Evolutionary conservation across 495 filamentous ascomycete species (phyloP).

Genomic region (Annulohypoxylon stygium): DNA sequence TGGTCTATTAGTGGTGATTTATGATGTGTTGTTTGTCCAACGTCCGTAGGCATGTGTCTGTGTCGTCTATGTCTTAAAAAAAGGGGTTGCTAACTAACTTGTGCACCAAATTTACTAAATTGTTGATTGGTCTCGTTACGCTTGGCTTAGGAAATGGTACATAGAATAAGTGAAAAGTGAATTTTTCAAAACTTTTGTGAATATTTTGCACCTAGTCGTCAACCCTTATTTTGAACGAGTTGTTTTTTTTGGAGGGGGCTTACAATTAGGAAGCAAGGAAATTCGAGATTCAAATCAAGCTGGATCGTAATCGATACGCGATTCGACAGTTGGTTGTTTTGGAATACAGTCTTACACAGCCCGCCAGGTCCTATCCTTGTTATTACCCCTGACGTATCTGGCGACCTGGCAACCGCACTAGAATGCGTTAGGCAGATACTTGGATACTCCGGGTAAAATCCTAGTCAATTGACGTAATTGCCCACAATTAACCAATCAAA

Average conservation of each 20-base stretch:
- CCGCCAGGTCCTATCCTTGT: constrained; percentile 30
- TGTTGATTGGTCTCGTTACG: constrained; percentile 4
- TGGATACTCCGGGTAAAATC: constrained; percentile 4
- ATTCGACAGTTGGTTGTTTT: constrained; percentile 37
- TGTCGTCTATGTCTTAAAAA: not conserved
- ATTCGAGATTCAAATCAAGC: constrained; percentile 8
- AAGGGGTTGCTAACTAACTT: constrained; percentile 34
- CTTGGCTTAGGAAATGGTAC: constrained; percentile 22
- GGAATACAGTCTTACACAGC: constrained; percentile 27
- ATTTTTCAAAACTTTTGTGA: constrained; percentile 2
- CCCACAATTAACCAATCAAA: constrained; percentile 27
- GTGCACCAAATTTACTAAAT: constrained; percentile 20
- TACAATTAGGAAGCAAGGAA: constrained; percentile 3
- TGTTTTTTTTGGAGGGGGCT: constrained; percentile 1
- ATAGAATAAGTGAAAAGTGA: not conserved
- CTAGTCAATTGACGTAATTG: constrained; percentile 29
- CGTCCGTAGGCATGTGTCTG: not conserved
- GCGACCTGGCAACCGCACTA: constrained; percentile 41
- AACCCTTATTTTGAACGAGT: not conserved
- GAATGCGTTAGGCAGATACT: not conserved
- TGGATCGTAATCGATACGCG: constrained; percentile 35
- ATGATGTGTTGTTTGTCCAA: constrained; percentile 3
- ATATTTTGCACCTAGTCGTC: constrained; percentile 2
- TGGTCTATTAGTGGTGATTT: not conserved
- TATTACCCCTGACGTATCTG: constrained; percentile 31